Percentiles rank a stretch among this genome's conserved stretches.
Conservation (phyloP, 106 monocot species). For the Dendrobium nobile region DNA sequence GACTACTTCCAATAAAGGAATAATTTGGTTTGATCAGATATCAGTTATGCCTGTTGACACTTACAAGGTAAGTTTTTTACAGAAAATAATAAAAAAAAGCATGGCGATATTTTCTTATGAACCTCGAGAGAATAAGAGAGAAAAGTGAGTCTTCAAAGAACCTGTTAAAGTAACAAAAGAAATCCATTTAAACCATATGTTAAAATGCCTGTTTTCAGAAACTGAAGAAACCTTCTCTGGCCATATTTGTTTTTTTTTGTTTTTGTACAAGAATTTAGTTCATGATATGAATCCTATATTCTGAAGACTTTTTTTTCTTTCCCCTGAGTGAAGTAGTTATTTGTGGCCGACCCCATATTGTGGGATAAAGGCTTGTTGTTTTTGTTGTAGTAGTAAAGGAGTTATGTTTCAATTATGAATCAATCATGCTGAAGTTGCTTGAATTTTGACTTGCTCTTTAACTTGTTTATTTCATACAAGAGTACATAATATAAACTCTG, state of each 20-base stretch:
- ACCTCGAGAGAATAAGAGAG: background rate
- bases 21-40: slow-evolving; percentile 89
- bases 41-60: slow-evolving; percentile 82
- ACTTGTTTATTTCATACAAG: background rate
- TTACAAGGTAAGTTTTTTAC: slow-evolving; percentile 53
- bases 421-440: background rate
- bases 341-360: no score
- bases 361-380: no score
- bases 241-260: background rate
- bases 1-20: slow-evolving; percentile 59
- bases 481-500: no score
- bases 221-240: background rate
- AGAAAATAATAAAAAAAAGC: background rate
- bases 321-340: no score
- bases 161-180: background rate
- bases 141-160: background rate
- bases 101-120: background rate
- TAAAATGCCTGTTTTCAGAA: background rate
- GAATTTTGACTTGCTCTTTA: background rate
- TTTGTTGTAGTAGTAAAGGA: background rate
- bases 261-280: background rate
- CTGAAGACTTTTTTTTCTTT: background rate
- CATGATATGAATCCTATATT: background rate
- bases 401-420: background rate
- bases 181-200: background rate